Conservation (phyloP, 768 basidiomycete species). For the Trametes gibbosa region DNA sequence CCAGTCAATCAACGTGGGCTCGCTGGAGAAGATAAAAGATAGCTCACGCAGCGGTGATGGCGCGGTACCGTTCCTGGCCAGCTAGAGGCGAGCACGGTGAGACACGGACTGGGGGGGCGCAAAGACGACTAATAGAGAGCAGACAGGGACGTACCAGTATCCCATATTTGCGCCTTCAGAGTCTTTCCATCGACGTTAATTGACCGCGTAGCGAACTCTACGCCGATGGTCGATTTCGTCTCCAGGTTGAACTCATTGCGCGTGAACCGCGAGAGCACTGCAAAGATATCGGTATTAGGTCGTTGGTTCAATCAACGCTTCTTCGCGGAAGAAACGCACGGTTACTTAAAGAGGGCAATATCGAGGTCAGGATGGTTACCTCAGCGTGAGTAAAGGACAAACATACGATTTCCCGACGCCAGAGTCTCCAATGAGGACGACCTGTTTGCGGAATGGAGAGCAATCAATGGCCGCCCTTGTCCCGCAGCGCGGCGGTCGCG, state of each 20-base stretch:
- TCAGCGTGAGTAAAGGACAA: slow-evolving; percentile 15
- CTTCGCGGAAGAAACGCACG: slow-evolving; percentile 40
- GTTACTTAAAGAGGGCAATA: slow-evolving; percentile 45
- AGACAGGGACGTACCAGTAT: slow-evolving; percentile 69
- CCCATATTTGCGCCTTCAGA: slow-evolving; percentile 99
- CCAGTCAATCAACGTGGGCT: background rate
- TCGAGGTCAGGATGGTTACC: background rate
- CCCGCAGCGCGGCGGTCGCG: background rate
- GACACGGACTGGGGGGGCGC: background rate
- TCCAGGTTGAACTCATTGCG: slow-evolving; percentile 99
- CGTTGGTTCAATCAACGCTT: background rate
- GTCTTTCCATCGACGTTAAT: slow-evolving; percentile 96
- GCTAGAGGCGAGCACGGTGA: slow-evolving; percentile 45
- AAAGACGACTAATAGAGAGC: background rate
- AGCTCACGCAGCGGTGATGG: slow-evolving; percentile 91
- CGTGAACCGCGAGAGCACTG: slow-evolving; percentile 99
- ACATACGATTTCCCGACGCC: slow-evolving; percentile 99
- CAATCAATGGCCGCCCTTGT: slow-evolving; percentile 11
- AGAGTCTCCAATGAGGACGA: slow-evolving; percentile 98
- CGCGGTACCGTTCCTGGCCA: slow-evolving; percentile 96
- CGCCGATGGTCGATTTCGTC: slow-evolving; percentile 98
- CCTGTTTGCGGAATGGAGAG: slow-evolving; percentile 45
- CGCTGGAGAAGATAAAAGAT: background rate
- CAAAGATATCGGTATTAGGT: background rate
- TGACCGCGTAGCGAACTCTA: slow-evolving; percentile 96